These are phyloP conservation scores for Oropetium thomaeum DNA, from an alignment of 176 grass and related monocot genomes.

Conservation along the genomic window DNA sequence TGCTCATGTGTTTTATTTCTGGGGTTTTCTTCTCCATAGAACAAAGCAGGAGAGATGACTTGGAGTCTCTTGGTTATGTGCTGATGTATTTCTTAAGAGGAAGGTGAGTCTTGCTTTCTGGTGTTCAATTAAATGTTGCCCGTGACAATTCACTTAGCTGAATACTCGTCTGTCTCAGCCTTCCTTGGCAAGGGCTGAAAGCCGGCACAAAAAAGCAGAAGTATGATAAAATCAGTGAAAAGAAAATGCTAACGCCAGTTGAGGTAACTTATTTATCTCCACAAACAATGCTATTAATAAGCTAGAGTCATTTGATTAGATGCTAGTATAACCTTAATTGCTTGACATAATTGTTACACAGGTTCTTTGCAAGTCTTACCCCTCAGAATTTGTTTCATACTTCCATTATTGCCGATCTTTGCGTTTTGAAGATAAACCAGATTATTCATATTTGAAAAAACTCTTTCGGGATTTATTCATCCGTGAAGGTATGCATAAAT, in stretches of 20 bases:
- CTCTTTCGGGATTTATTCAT: slow-evolving; percentile 79
- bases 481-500: slow-evolving; percentile 61
- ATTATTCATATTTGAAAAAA: slow-evolving; percentile 84
- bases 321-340: slow-evolving; percentile 16
- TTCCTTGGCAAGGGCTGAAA: slow-evolving; percentile 92
- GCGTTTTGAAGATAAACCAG: slow-evolving; percentile 95
- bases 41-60: slow-evolving; percentile 92
- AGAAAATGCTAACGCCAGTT: slow-evolving; percentile 92
- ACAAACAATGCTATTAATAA: slow-evolving; percentile 14
- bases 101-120: slow-evolving; percentile 54
- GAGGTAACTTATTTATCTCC: slow-evolving; percentile 49
- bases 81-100: slow-evolving; percentile 91
- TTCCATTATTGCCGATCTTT: slow-evolving; percentile 96
- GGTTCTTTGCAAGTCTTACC: slow-evolving; percentile 83
- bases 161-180: slow-evolving; percentile 47
- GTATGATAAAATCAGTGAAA: slow-evolving; percentile 93
- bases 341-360: slow-evolving; percentile 35
- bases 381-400: slow-evolving; percentile 77
- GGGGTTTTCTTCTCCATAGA: slow-evolving; percentile 43
- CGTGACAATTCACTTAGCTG: slow-evolving; percentile 20
- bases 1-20: neutral
- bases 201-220: slow-evolving; percentile 90
- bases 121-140: slow-evolving; percentile 17
- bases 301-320: neutral
- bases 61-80: slow-evolving; percentile 88